Conservation (phyloP, 305 asterid species). For the Fraxinus greggii region DNA sequence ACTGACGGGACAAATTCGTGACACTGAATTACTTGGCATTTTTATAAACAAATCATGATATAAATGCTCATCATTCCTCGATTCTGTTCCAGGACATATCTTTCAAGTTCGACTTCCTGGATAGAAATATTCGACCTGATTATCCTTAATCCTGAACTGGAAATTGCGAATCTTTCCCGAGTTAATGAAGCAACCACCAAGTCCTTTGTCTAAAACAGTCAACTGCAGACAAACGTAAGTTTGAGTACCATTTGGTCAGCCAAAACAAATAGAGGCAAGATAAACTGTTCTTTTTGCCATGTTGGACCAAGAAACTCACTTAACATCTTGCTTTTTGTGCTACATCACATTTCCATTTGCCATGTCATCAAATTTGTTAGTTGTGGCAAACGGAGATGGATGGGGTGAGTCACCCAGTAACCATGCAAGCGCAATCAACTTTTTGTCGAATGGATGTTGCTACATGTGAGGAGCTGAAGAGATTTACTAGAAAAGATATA, state of each 20-base stretch:
- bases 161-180: constrained; percentile 51
- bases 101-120: constrained; percentile 66
- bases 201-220: constrained; percentile 61
- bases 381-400: background rate
- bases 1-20: background rate
- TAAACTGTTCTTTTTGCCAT: background rate
- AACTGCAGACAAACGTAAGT: constrained; percentile 39
- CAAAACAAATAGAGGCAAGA: background rate
- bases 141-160: constrained; percentile 80
- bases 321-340: background rate
- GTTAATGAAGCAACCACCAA: constrained; percentile 35
- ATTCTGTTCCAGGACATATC: background rate
- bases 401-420: background rate
- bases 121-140: constrained; percentile 66
- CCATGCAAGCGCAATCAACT: background rate
- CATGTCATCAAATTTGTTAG: background rate
- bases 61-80: background rate
- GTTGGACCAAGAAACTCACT: background rate
- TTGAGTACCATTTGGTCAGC: constrained; percentile 10
- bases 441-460: background rate
- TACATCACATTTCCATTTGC: background rate
- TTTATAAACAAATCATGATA: background rate
- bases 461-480: background rate
- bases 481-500: background rate
- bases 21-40: background rate